A percentile compares a stretch with the other conserved stretches of the same genome.
These are phyloP conservation scores for Chalaropsis ovoidea DNA, from an alignment of 2,329 filamentous ascomycete species.

Conservation along the genomic window DNA sequence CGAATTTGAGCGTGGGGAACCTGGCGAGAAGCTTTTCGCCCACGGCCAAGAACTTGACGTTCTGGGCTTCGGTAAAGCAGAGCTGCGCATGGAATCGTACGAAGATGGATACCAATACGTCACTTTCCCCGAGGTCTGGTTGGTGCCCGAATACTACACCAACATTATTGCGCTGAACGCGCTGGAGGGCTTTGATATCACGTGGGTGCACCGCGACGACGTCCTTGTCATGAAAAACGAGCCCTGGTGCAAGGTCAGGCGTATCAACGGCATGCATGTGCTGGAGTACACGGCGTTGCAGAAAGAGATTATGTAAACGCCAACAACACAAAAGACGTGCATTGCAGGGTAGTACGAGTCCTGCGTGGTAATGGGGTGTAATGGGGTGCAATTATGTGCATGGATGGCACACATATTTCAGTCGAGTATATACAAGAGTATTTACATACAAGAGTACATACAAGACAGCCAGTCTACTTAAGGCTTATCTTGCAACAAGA, in stretches of 20 bases:
- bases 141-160: slow-evolving; percentile 23
- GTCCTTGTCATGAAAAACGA: slow-evolving; percentile 20
- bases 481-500: too few species aligned
- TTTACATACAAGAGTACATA: too few species aligned
- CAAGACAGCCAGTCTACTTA: too few species aligned
- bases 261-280: slow-evolving; percentile 23
- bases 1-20: slow-evolving; percentile 19
- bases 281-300: slow-evolving; percentile 21
- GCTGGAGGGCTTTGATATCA: slow-evolving; percentile 18
- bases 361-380: too few species aligned
- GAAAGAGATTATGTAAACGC: slow-evolving; percentile 17
- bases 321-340: neutral
- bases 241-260: slow-evolving; percentile 22
- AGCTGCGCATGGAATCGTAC: slow-evolving; percentile 16
- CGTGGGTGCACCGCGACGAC: slow-evolving; percentile 24
- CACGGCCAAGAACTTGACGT: slow-evolving; percentile 21
- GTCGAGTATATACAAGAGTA: too few species aligned
- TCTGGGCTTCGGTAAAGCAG: slow-evolving; percentile 19
- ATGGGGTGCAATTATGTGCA: too few species aligned
- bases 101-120: slow-evolving; percentile 17
- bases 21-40: slow-evolving; percentile 15
- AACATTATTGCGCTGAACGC: slow-evolving; percentile 22
- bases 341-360: too few species aligned
- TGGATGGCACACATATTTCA: too few species aligned
- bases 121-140: slow-evolving; percentile 22